phyloP scores from a whole-genome alignment of 2,329 filamentous ascomycete genomes.

The Exserohilum rostratum region DNA sequence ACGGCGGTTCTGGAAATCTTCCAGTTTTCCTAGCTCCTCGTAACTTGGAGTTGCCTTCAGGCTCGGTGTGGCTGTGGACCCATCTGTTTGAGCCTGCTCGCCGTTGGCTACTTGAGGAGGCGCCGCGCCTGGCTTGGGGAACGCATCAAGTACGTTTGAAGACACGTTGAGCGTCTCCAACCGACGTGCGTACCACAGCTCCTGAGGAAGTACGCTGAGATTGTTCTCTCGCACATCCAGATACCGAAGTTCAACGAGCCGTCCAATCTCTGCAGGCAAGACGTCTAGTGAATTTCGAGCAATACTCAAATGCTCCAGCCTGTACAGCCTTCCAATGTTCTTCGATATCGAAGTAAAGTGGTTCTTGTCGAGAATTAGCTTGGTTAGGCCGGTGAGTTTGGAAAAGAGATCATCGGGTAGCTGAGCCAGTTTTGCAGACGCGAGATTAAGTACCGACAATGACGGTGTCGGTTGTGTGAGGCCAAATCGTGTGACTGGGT shows the following conservation, averaged over 20 bases:
- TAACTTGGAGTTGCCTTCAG: conserved; percentile 66
- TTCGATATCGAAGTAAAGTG: conserved; percentile 90
- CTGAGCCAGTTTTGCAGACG: conserved; percentile 87
- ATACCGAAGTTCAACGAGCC: conserved; percentile 80
- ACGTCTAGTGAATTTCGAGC: conserved; percentile 87
- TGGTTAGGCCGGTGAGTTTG: conserved; percentile 84
- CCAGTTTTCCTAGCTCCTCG: conserved; percentile 74
- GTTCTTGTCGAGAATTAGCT: conserved; percentile 89
- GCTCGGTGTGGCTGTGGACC: conserved; percentile 53
- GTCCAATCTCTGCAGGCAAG: conserved; percentile 86
- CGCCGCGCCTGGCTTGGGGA: conserved; percentile 82
- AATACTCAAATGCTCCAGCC: conserved; percentile 89
- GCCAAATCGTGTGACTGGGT: conserved; percentile 93
- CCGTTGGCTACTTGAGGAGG: conserved; percentile 58
- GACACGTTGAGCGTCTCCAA: conserved; percentile 93
- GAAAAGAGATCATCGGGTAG: conserved; percentile 86
- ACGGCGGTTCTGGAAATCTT: conserved; percentile 69
- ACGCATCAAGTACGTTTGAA: conserved; percentile 88
- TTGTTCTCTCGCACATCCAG: conserved; percentile 95
- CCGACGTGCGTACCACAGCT: conserved; percentile 94
- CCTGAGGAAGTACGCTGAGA: conserved; percentile 82
- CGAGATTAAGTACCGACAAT: conserved; percentile 84
- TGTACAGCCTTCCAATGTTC: conserved; percentile 81
- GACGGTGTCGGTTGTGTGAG: conserved; percentile 78
- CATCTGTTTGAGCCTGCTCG: conserved; percentile 42